Evolutionary conservation across 1,284 basidiomycete genomes (phyloP).

Genomic region (Ceratobasidium sp.): DNA sequence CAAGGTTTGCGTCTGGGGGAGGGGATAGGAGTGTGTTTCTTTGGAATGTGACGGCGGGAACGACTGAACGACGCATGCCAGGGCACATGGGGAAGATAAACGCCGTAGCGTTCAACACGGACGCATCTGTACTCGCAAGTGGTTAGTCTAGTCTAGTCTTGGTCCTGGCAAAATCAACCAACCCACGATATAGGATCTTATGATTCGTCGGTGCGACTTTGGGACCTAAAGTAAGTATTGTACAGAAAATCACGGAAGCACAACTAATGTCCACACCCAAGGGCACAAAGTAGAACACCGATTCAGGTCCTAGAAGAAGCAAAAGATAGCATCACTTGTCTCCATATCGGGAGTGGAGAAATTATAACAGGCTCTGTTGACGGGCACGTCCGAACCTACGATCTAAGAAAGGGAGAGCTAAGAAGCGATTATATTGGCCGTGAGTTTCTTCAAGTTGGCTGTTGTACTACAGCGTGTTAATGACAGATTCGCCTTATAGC

Average conservation of each 20-base stretch:
- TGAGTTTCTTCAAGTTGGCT: constrained; percentile 58
- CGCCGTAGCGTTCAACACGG: constrained; percentile 88
- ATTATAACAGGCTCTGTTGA: constrained; percentile 90
- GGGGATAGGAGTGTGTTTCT: constrained; percentile 92
- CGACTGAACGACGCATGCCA: constrained; percentile 80
- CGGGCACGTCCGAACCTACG: constrained; percentile 91
- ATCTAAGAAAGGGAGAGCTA: constrained; percentile 90
- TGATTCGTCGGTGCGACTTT: constrained; percentile 87
- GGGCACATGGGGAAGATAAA: constrained; percentile 94
- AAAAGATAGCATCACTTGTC: constrained; percentile 85
- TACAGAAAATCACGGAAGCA: not conserved
- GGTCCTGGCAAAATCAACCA: not conserved
- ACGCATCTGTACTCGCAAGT: constrained; percentile 85
- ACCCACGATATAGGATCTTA: constrained; percentile 70
- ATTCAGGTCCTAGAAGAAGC: constrained; percentile 95
- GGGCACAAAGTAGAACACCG: constrained; percentile 80
- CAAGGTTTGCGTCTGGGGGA: constrained; percentile 91
- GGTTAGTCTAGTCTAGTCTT: constrained; percentile 62
- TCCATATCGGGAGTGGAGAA: constrained; percentile 71
- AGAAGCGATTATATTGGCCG: constrained; percentile 89
- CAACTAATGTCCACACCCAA: constrained; percentile 53
- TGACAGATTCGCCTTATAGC: constrained; percentile 60
- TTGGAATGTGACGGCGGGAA: constrained; percentile 94
- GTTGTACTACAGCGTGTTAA: not conserved
- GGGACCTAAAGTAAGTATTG: constrained; percentile 81